Evolutionary conservation across 768 basidiomycete genomes (phyloP), one percentile per base, ranked within the genome.

Genomic region (Kondoa subrosea): DNA sequence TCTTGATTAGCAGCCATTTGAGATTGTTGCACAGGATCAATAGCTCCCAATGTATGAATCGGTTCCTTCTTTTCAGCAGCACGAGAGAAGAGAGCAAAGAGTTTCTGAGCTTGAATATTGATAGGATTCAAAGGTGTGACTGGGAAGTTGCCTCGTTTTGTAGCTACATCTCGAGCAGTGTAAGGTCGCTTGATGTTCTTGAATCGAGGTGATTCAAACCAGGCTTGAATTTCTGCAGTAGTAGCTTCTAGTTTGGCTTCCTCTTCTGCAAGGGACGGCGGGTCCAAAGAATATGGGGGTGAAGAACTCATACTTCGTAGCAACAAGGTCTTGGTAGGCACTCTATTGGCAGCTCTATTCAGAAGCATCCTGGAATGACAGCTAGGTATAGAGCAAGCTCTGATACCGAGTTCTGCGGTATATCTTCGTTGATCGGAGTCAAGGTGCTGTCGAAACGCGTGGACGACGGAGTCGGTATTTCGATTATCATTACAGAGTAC

Each of bases 1-100:
- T 95, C 87, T 73, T 89, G 87, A 73, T 88, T 82, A 65, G 79
- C 80, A 4, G 89, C 91, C 88, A 90, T 89, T 78, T 95, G 91
- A 0, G 89, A 91, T 87, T 91, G 89, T 70, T 89, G 91, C 16
- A 91, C 83, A 0, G 91, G 90, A 76, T 95, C 92, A 70, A 95
- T 87, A 2, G 89, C 90, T 56, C 91, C 91, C 83, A 92, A 85
- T 1, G 91, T 93, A 73, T 89, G 88, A 15, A 93, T 83, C 0
- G 91, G 89, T 71, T 80, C 80, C 32, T 82, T 82, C 50, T 82
- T 82, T 40, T 80, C 81, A 27, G 84, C 83, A 57, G 85, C 85
- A 61, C 83, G 81, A 25, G 81, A 79, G 60, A 96, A 81, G 8
- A 85, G 75, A 15, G 80, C 79, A 76, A 83, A 87, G n/a, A 96